phyloP scores from a whole-genome alignment of 192 early-diverging fungal genomes.

The Coemansia sp. region DNA sequence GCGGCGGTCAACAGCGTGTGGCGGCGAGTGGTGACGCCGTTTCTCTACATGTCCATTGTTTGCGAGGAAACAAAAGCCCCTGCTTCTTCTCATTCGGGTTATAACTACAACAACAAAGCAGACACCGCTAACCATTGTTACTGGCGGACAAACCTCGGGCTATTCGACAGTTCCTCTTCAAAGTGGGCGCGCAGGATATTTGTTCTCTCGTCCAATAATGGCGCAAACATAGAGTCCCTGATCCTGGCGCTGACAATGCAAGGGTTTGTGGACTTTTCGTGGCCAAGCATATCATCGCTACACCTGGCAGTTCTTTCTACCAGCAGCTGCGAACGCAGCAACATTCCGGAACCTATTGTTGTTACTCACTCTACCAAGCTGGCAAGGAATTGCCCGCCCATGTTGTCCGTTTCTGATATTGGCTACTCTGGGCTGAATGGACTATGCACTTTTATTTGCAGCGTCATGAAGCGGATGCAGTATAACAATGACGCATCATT shows the following conservation, averaged over 20 bases:
- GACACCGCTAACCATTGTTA: neutral
- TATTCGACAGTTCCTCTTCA: neutral
- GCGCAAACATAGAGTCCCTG: neutral
- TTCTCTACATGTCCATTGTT: constrained; percentile 15
- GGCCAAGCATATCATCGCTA: neutral
- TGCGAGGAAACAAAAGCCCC: constrained; percentile 10
- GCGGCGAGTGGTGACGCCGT: constrained; percentile 9
- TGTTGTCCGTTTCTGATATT: neutral
- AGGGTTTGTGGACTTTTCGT: neutral
- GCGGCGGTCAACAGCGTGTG: constrained; percentile 10
- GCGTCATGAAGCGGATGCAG: neutral
- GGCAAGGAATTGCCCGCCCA: neutral
- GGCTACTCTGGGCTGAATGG: neutral
- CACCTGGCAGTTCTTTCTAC: neutral
- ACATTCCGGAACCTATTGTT: neutral
- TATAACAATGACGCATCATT: neutral
- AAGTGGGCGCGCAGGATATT: neutral
- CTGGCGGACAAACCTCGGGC: neutral
- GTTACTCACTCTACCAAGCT: neutral
- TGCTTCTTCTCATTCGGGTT: neutral
- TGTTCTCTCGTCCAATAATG: constrained; percentile 3
- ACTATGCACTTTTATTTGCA: neutral
- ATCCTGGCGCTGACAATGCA: neutral
- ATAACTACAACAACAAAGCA: neutral
- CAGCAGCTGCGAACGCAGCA: neutral